Conservation (phyloP, 2,329 filamentous ascomycete species). For the Penicillium sumatraense region DNA sequence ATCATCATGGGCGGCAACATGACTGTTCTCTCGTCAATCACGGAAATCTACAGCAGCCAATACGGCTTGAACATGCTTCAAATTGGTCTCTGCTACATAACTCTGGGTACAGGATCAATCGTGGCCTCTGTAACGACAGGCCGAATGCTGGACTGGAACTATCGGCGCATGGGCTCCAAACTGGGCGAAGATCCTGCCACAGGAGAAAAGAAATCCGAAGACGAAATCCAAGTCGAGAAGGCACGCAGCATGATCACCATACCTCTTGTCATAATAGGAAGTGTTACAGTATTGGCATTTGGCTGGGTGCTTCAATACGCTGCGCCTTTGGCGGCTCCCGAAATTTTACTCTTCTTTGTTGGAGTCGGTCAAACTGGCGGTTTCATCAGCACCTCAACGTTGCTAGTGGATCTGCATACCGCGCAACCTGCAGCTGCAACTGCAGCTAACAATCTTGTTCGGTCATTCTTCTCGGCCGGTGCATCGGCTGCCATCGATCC, state of each 20-base stretch:
- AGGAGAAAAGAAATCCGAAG: constrained; percentile 5
- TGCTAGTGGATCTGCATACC: constrained; percentile 19
- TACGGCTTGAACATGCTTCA: constrained; percentile 42
- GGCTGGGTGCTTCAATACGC: constrained; percentile 20
- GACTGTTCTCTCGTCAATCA: constrained; percentile 34
- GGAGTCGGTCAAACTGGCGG: constrained; percentile 19
- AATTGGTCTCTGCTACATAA: constrained; percentile 42
- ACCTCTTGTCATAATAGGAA: constrained; percentile 21
- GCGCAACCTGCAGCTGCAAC: constrained; percentile 19
- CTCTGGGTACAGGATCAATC: constrained; percentile 31
- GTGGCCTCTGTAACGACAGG: constrained; percentile 23
- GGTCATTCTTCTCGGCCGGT: constrained; percentile 21
- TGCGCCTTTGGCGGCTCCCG: constrained; percentile 13
- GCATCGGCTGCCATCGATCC: constrained; percentile 23
- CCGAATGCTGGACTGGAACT: constrained; percentile 28
- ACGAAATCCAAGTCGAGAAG: constrained; percentile 25
- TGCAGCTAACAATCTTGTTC: constrained; percentile 24
- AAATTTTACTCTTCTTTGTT: constrained; percentile 21
- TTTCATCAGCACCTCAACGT: constrained; percentile 18
- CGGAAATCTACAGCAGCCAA: constrained; percentile 13
- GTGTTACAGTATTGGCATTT: constrained; percentile 24
- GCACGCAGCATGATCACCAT: constrained; percentile 27
- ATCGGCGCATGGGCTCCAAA: constrained; percentile 20
- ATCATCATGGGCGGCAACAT: constrained; percentile 26
- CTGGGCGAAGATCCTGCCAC: background rate